Conservation (phyloP, 2,329 filamentous ascomycete species). For the Talaromyces sp. region DNA sequence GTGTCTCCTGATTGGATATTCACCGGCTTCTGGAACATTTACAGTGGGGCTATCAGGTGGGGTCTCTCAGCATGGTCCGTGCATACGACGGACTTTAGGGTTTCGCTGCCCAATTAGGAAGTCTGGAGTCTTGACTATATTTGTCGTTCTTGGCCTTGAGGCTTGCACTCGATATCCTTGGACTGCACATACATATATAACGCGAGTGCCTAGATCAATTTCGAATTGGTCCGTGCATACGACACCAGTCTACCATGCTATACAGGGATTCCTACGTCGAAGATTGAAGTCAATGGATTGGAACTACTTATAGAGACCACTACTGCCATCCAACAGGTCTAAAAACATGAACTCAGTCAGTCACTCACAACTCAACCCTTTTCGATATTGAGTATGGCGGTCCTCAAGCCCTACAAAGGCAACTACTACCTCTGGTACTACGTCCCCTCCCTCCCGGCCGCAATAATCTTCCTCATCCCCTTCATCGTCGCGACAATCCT, state of each 20-base stretch:
- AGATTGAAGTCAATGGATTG: too few species aligned
- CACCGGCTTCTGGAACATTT: neutral
- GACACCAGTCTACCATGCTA: neutral
- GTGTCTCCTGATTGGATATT: neutral
- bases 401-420: neutral
- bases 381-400: neutral
- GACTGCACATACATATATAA: too few species aligned
- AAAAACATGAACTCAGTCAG: too few species aligned
- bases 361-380: too few species aligned
- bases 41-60: neutral
- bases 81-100: neutral
- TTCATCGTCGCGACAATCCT: neutral
- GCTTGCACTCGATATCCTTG: too few species aligned
- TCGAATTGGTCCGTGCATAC: neutral
- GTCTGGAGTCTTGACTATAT: neutral
- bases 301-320: too few species aligned
- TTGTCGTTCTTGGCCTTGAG: neutral
- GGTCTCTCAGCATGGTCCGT: neutral
- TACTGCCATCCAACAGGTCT: too few species aligned
- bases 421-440: neutral
- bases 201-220: too few species aligned
- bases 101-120: neutral
- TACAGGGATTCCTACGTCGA: too few species aligned
- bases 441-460: constrained; percentile 1
- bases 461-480: constrained; percentile 6